Conservation (phyloP, 2,329 filamentous ascomycete species). For the Epichloe festucae region DNA sequence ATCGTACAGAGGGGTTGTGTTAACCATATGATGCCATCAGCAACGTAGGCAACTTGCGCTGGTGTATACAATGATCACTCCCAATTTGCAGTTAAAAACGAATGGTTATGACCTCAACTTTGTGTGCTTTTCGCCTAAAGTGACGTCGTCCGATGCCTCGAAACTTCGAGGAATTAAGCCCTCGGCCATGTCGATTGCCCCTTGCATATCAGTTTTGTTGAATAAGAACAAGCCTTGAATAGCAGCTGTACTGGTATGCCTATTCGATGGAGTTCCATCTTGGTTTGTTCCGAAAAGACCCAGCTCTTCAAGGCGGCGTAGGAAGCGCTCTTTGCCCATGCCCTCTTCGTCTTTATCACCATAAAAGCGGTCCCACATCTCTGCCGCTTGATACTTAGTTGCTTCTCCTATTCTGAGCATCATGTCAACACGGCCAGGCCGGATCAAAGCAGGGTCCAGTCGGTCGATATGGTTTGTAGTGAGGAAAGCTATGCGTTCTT, state of each 20-base stretch:
- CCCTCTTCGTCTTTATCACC: conserved; percentile 61
- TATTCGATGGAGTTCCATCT: conserved; percentile 32
- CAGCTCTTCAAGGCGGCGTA: conserved; percentile 54
- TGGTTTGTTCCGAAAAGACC: conserved; percentile 52
- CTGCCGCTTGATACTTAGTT: conserved; percentile 66
- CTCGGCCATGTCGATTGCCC: conserved; percentile 71
- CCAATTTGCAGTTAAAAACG: background rate
- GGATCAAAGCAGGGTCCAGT: conserved; percentile 76
- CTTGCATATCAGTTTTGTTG: conserved; percentile 82
- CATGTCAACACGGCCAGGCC: conserved; percentile 89
- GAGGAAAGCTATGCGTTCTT: conserved; percentile 85
- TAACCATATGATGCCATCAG: background rate
- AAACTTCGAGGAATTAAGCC: conserved; percentile 46
- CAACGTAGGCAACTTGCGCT: background rate
- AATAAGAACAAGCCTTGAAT: conserved; percentile 91
- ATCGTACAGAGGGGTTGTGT: background rate
- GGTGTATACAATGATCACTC: background rate
- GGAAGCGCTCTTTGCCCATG: conserved; percentile 51
- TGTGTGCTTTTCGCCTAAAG: background rate
- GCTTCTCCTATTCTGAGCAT: conserved; percentile 82
- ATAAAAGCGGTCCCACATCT: conserved; percentile 94
- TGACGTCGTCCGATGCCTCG: conserved; percentile 27
- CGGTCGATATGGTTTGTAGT: conserved; percentile 92
- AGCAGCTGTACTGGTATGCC: conserved; percentile 70
- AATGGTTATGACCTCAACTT: background rate